These are phyloP conservation scores for Phalaenopsis hybrid DNA, from an alignment of 116 monocot genomes.

Conservation along the genomic window DNA sequence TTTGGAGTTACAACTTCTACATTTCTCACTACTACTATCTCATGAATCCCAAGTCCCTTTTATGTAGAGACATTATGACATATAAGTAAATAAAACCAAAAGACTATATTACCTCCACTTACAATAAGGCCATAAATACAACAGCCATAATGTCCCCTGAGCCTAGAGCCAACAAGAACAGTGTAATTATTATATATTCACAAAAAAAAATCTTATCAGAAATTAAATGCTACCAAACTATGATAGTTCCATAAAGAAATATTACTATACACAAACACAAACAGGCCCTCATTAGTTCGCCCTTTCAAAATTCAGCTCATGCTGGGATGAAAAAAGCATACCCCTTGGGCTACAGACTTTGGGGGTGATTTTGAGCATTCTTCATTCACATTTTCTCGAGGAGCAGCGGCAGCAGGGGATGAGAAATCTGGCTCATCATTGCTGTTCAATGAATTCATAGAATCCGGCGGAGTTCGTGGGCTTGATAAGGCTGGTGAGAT, in stretches of 20 bases:
- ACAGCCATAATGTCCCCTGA: no score
- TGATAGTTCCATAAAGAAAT: background rate
- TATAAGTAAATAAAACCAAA: no score
- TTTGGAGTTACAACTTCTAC: no score
- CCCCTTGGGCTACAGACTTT: background rate
- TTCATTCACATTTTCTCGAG: background rate
- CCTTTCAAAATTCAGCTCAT: no score
- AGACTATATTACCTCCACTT: no score
- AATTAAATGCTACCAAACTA: no score
- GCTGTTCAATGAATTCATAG: background rate
- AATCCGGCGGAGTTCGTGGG: background rate
- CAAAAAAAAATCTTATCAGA: background rate
- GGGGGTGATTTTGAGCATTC: background rate
- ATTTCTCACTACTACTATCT: no score
- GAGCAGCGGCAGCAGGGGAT: background rate
- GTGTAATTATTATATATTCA: background rate
- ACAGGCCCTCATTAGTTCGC: background rate
- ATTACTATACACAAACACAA: background rate
- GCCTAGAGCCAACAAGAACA: background rate
- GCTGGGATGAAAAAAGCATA: no score
- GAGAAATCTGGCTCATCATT: constrained; percentile 2
- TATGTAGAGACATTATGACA: no score
- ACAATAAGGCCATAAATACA: no score
- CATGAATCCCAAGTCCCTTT: no score
- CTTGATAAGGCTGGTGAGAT: constrained; percentile 2